These are phyloP conservation scores for Monosporascus sp. DNA, from an alignment of 2,329 filamentous ascomycete genomes.

Conservation along the genomic window DNA sequence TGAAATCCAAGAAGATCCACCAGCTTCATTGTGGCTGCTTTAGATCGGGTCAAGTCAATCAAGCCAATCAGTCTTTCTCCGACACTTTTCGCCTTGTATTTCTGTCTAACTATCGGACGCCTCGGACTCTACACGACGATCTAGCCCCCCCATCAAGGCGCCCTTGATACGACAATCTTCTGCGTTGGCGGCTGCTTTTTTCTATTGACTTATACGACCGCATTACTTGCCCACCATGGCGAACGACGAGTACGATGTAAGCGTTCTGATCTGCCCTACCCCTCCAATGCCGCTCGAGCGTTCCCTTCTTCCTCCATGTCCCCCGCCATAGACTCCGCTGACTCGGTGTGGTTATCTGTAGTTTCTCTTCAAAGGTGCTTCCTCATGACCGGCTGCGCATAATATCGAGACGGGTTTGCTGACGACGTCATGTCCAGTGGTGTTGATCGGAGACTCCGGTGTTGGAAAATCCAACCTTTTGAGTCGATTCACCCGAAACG, in stretches of 20 bases:
- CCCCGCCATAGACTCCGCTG: background rate
- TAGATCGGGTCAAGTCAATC: no score
- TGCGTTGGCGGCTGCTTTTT: background rate
- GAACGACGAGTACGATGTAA: slow-evolving; percentile 99
- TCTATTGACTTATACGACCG: background rate
- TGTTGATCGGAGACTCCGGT: slow-evolving; percentile 97
- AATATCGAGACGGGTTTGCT: slow-evolving; percentile 20
- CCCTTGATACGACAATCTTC: no score
- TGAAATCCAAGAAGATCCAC: no score
- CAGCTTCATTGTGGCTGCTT: no score
- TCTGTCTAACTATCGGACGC: background rate
- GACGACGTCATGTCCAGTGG: slow-evolving; percentile 54
- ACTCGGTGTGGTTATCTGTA: slow-evolving; percentile 41
- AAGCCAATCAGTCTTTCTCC: background rate
- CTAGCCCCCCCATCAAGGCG: background rate
- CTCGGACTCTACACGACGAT: background rate
- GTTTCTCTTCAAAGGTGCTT: slow-evolving; percentile 97
- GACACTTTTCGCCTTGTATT: background rate
- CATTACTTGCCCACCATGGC: slow-evolving; percentile 63
- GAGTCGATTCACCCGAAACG: slow-evolving; percentile 98
- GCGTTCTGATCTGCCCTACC: slow-evolving; percentile 34
- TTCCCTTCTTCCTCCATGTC: slow-evolving; percentile 13
- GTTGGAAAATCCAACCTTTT: slow-evolving; percentile 99
- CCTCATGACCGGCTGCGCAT: slow-evolving; percentile 21
- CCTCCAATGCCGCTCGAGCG: slow-evolving; percentile 11